phyloP scores from a whole-genome alignment of 768 basidiomycete species.

The Scleroderma bovista region DNA sequence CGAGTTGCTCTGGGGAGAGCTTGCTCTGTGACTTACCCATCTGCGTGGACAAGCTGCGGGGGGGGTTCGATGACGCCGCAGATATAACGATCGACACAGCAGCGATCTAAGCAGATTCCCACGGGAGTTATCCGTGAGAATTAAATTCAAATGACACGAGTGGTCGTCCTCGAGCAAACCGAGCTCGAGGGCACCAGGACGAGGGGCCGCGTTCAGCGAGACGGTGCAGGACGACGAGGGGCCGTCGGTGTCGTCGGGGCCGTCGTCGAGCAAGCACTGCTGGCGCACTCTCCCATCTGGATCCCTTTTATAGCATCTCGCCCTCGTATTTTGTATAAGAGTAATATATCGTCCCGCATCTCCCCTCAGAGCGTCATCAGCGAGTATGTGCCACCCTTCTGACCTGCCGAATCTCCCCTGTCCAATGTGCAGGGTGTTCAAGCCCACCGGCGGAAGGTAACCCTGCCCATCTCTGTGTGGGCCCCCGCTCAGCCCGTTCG shows the following conservation, averaged over 20 bases:
- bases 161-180: not conserved
- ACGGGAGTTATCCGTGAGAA: slow-evolving; percentile 5
- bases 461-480: slow-evolving; percentile 12
- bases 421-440: slow-evolving; percentile 83
- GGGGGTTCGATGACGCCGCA: too few species aligned
- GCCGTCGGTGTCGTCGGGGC: slow-evolving; percentile 13
- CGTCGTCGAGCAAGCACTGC: too few species aligned
- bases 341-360: slow-evolving; percentile 13
- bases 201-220: too few species aligned
- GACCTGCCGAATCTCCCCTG: slow-evolving; percentile 65
- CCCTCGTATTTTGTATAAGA: slow-evolving; percentile 25
- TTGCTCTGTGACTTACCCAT: slow-evolving; percentile 99
- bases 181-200: too few species aligned
- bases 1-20: slow-evolving; percentile 87
- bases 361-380: slow-evolving; percentile 15
- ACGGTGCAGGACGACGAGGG: too few species aligned
- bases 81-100: too few species aligned
- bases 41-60: slow-evolving; percentile 28
- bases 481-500: slow-evolving; percentile 16
- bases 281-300: slow-evolving; percentile 32
- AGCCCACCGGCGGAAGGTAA: slow-evolving; percentile 53
- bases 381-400: slow-evolving; percentile 75
- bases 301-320: slow-evolving; percentile 31
- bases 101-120: not conserved
- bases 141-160: not conserved